phyloP scores from a whole-genome alignment of 1,284 basidiomycete genomes.

The Mycena citricolor region DNA sequence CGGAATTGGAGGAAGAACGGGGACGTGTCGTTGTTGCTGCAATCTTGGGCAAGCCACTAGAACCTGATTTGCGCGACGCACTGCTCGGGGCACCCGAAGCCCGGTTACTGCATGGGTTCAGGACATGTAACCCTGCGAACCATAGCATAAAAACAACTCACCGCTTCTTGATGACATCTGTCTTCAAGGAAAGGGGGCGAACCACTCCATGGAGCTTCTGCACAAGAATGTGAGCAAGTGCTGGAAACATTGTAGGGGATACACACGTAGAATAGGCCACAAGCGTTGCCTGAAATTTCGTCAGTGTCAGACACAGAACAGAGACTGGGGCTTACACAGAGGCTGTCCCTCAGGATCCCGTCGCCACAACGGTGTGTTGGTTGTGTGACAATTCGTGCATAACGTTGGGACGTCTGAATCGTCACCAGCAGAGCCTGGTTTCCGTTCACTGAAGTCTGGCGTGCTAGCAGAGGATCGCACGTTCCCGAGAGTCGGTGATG shows the following conservation, averaged over 20 bases:
- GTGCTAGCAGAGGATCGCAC: slow-evolving; percentile 53
- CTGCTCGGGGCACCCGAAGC: slow-evolving; percentile 69
- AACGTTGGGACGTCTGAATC: slow-evolving; percentile 76
- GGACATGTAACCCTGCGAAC: too few species aligned
- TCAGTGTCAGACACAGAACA: slow-evolving; percentile 20
- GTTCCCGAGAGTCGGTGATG: slow-evolving; percentile 34
- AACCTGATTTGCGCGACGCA: slow-evolving; percentile 57
- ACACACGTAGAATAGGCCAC: slow-evolving; percentile 88
- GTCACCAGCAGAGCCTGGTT: slow-evolving; percentile 51
- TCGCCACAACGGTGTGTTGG: slow-evolving; percentile 94
- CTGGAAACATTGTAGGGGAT: slow-evolving; percentile 8
- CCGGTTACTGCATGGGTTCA: slow-evolving; percentile 57
- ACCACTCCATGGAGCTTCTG: slow-evolving; percentile 96
- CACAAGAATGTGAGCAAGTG: slow-evolving; percentile 22
- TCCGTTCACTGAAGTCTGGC: slow-evolving; percentile 42
- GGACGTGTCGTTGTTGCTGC: slow-evolving; percentile 67
- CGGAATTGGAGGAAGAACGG: slow-evolving; percentile 62
- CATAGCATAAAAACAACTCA: slow-evolving; percentile 38
- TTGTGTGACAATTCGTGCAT: slow-evolving; percentile 94
- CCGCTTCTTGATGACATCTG: slow-evolving; percentile 98
- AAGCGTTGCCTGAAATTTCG: slow-evolving; percentile 66
- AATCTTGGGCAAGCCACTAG: slow-evolving; percentile 61
- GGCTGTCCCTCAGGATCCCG: slow-evolving; percentile 95
- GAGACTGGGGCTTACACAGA: slow-evolving; percentile 59
- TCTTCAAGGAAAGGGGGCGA: slow-evolving; percentile 90